Base-by-base conservation (phyloP, 805 yeast species). In the Clavispora carvajalis region DNA sequence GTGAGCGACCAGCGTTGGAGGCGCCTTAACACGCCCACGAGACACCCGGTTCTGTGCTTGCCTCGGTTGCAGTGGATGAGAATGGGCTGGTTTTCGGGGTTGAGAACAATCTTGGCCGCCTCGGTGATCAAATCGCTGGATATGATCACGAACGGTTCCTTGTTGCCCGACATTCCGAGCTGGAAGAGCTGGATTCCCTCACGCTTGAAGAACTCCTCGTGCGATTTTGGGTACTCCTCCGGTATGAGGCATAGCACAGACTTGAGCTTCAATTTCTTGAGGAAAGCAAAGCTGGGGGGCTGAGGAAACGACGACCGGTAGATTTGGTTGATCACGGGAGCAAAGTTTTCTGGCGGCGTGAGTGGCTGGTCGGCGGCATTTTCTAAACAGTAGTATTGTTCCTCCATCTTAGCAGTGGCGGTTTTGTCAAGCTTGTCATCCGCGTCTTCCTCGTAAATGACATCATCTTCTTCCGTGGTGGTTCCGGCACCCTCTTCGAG, bases 61-160 rank as follows among this genome's bases (percentile, higher is more conserved):
- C 99, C 99, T 44, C 96, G 69, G 63, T 93, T 93, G 64, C 99
- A 93, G 61, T 93, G 99, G 33, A 93, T 86, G 47, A 93, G 67
- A 10, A 93, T 69, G 2, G 99, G 99, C 43, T 89, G 98, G 61
- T 93, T 91, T 17, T 59, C 80, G 0, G 97, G 96, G 54, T 93
- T 73, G 12, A 88, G 60, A 11, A 88, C 86, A 24, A 89, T 83
- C 56, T 82, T 80, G 47, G 91, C 67, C 0, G 97, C 96, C 44
- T 79, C 77, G 1, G 90, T 83, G 22, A 93, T 78, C 28, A 84
- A 68, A 25, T 80, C 82, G 52, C 74, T 70, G 40, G 73, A 69
- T 44, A 78, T 80, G 52, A 85, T 82, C 33, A 87, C 95, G 65
- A 89, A 88, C 9, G 96, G 96, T 55, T 89, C 96, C 57, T 93